A percentile compares a stretch with the other conserved stretches of the same genome.
Evolutionary conservation across 2,329 filamentous ascomycete genomes (phyloP).

Genomic region (Paecilomyces variotii): DNA sequence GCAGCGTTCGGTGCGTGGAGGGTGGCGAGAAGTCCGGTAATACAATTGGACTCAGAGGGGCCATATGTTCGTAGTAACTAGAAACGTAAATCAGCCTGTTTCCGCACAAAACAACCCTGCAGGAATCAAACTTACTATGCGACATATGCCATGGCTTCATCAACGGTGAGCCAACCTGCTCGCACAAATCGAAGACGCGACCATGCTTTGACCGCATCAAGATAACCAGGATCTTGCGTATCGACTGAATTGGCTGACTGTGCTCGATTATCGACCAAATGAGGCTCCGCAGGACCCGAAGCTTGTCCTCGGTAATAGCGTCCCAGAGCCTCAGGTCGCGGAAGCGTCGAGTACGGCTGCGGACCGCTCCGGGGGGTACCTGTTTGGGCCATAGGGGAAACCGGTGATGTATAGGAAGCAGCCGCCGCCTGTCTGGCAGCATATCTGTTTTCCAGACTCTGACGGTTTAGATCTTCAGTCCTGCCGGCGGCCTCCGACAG

Average conservation of each 20-base stretch:
- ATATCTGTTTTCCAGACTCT: conserved; percentile 41
- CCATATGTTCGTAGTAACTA: conserved; percentile 84
- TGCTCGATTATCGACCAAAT: conserved; percentile 18
- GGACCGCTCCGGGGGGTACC: conserved; percentile 27
- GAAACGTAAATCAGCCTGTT: conserved; percentile 6
- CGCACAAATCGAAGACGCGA: conserved; percentile 87
- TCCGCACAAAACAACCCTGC: conserved; percentile 5
- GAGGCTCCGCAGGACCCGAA: conserved; percentile 17
- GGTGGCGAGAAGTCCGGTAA: conserved; percentile 82
- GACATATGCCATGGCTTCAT: conserved; percentile 88
- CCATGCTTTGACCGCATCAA: conserved; percentile 78
- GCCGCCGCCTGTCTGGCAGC: conserved; percentile 30
- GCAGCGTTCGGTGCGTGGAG: conserved; percentile 67
- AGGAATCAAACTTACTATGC: conserved; percentile 59
- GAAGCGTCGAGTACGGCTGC: conserved; percentile 26
- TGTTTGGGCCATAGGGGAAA: conserved; percentile 27
- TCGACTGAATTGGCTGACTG: conserved; percentile 20
- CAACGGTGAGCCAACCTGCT: conserved; percentile 90
- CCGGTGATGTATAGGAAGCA: conserved; percentile 31
- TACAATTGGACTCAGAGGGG: conserved; percentile 86
- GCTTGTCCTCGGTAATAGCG: conserved; percentile 41
- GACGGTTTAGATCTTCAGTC: conserved; percentile 42
- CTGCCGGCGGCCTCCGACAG: conserved; percentile 71
- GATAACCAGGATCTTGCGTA: conserved; percentile 30
- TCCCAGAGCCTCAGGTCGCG: conserved; percentile 40